Conservation (phyloP, 805 yeast species). For the Starmerella apis region DNA sequence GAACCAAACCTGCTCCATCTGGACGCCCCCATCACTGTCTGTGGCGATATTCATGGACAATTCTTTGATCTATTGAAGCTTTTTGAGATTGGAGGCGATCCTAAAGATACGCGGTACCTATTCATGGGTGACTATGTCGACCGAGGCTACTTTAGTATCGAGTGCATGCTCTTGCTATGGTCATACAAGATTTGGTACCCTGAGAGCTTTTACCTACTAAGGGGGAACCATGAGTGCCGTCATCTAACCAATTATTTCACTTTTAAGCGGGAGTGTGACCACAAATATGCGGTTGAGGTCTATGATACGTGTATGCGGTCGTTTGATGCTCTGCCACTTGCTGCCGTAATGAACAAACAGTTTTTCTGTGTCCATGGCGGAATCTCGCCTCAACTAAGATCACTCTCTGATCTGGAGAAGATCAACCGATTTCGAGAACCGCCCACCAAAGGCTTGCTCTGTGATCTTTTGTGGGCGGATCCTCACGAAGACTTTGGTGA, state of each 20-base stretch:
- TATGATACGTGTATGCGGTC: constrained; percentile 68
- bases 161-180: constrained; percentile 56
- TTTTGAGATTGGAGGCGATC: constrained; percentile 89
- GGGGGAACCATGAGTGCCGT: constrained; percentile 93
- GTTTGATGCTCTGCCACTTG: constrained; percentile 79
- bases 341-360: constrained; percentile 87
- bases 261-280: constrained; percentile 78
- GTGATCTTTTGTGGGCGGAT: constrained; percentile 93
- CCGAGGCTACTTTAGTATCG: constrained; percentile 83
- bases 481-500: constrained; percentile 84
- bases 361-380: constrained; percentile 97
- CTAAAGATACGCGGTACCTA: constrained; percentile 60
- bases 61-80: constrained; percentile 79
- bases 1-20: constrained; percentile 76
- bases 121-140: constrained; percentile 94
- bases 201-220: constrained; percentile 59
- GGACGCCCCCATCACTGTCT: constrained; percentile 88
- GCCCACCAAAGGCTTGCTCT: constrained; percentile 86
- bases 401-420: constrained; percentile 55
- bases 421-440: constrained; percentile 82
- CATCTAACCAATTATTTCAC: constrained; percentile 92
- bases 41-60: constrained; percentile 98
- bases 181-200: constrained; percentile 70
- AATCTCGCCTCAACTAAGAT: constrained; percentile 68
- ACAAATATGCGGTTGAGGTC: constrained; percentile 55